These are phyloP conservation scores for Neurospora sublineolata DNA, from an alignment of 495 filamentous ascomycete genomes.

Conservation along the genomic window DNA sequence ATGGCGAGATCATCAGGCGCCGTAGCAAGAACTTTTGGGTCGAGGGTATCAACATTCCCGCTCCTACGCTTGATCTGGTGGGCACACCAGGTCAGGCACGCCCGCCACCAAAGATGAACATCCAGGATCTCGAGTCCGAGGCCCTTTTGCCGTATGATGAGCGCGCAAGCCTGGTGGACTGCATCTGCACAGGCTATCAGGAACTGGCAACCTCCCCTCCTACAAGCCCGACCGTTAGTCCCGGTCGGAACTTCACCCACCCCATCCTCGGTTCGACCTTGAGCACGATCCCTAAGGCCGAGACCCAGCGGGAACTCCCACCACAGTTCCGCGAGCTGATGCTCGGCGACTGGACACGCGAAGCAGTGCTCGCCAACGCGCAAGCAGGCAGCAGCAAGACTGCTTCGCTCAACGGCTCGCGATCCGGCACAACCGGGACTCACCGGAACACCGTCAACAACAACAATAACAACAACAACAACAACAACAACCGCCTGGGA, in stretches of 20 bases:
- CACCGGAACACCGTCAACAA: slow-evolving; percentile 23
- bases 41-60: slow-evolving; percentile 53
- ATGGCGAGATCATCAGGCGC: slow-evolving; percentile 62
- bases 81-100: slow-evolving; percentile 37
- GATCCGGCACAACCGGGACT: slow-evolving; percentile 46
- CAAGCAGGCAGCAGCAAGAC: slow-evolving; percentile 59
- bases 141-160: slow-evolving; percentile 56
- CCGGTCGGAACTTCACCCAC: slow-evolving; percentile 51
- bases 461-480: slow-evolving; percentile 8
- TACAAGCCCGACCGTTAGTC: slow-evolving; percentile 58
- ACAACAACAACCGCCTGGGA: slow-evolving; percentile 32
- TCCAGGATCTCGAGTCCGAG: slow-evolving; percentile 43
- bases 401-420: slow-evolving; percentile 61
- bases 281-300: slow-evolving; percentile 23
- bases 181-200: slow-evolving; percentile 58
- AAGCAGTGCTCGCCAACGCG: slow-evolving; percentile 52
- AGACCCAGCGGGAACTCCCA: slow-evolving; percentile 27
- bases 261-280: slow-evolving; percentile 43
- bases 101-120: slow-evolving; percentile 34
- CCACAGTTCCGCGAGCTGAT: slow-evolving; percentile 55
- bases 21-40: slow-evolving; percentile 66
- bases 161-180: slow-evolving; percentile 52
- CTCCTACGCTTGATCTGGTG: slow-evolving; percentile 42
- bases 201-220: slow-evolving; percentile 46
- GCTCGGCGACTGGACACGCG: slow-evolving; percentile 60